These are phyloP conservation scores for Chrysosphaeria jannelii DNA, from an alignment of 2,329 filamentous ascomycete genomes.

Conservation along the genomic window DNA sequence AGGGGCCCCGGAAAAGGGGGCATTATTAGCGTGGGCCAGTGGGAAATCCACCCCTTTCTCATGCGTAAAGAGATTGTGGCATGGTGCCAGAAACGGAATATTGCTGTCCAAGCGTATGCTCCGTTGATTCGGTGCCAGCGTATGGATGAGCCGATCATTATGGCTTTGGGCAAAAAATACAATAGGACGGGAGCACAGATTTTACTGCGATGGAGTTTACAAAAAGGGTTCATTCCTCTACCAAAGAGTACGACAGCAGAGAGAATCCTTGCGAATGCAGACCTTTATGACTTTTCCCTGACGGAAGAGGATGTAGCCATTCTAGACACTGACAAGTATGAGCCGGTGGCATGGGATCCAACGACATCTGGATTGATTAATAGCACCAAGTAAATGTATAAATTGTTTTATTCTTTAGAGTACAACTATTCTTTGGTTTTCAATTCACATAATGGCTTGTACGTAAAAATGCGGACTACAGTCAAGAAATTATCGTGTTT, in stretches of 20 bases:
- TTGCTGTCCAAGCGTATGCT: conserved; percentile 52
- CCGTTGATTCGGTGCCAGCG: conserved; percentile 41
- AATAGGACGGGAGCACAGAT: conserved; percentile 41
- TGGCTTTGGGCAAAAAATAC: conserved; percentile 34
- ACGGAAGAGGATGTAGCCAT: conserved; percentile 24
- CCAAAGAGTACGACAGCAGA: conserved; percentile 38
- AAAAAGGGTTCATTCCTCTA: conserved; percentile 40
- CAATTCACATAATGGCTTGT: too few species aligned
- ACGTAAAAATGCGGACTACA: too few species aligned
- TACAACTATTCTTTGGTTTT: too few species aligned
- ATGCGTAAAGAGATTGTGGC: conserved; percentile 34
- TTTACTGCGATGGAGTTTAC: conserved; percentile 47
- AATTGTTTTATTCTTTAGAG: too few species aligned
- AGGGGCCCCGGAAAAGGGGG: too few species aligned
- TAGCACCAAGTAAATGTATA: too few species aligned
- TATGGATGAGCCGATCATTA: conserved; percentile 36
- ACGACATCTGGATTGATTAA: too few species aligned
- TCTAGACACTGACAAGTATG: conserved; percentile 38
- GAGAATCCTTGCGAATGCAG: conserved; percentile 33
- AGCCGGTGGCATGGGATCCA: conserved; percentile 46
- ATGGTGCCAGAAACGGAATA: conserved; percentile 32
- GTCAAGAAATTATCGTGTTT: too few species aligned
- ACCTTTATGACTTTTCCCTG: conserved; percentile 29
- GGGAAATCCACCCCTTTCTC: conserved; percentile 63
- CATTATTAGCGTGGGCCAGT: conserved; percentile 68